Conservation (phyloP, 129 eudicot genomes). For the Gnaphalium uliginosum region DNA sequence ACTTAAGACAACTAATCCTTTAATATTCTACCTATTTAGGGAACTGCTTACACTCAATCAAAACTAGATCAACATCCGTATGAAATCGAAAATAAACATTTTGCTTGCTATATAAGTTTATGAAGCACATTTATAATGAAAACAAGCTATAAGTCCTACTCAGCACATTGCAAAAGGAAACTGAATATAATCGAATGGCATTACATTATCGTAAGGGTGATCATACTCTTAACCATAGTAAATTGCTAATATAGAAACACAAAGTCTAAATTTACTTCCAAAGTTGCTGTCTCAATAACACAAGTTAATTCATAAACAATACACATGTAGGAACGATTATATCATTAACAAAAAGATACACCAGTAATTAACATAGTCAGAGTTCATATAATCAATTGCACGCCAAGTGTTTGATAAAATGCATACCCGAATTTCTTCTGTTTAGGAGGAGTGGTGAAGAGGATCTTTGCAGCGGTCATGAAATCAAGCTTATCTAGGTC, state of each 20-base stretch:
- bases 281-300: background rate
- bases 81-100: background rate
- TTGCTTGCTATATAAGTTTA: background rate
- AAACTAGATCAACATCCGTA: background rate
- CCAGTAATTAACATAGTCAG: background rate
- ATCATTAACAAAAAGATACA: background rate
- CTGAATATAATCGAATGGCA: background rate
- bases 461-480: constrained; percentile 83
- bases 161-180: background rate
- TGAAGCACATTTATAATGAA: background rate
- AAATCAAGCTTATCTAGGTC: constrained; percentile 78
- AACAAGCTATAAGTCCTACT: background rate
- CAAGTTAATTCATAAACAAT: background rate
- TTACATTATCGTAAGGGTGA: background rate
- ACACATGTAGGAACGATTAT: background rate
- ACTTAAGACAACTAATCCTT: background rate
- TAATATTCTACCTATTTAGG: background rate
- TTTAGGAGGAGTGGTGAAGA: constrained; percentile 61
- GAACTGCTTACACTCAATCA: background rate
- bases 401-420: constrained; percentile 37
- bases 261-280: background rate
- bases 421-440: constrained; percentile 82
- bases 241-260: background rate
- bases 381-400: background rate
- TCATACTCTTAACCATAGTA: background rate